A percentile compares a stretch with the other conserved stretches of the same genome.
These are phyloP conservation scores for Colletotrichum sp. DNA, from an alignment of 2,329 filamentous ascomycete genomes.

Conservation along the genomic window DNA sequence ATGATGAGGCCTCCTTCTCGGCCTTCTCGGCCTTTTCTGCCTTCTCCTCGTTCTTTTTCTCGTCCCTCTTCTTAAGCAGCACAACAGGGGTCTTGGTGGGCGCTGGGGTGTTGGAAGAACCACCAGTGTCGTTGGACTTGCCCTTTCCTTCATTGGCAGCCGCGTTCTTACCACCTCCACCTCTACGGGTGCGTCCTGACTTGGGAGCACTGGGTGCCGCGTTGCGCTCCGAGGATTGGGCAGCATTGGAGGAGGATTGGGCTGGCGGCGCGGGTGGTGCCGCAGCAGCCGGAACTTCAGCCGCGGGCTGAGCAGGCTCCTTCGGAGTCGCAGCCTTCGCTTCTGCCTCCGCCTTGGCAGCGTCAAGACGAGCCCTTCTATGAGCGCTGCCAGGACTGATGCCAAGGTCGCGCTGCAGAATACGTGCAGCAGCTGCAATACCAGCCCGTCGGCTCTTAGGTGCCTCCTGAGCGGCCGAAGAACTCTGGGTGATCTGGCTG, in stretches of 20 bases:
- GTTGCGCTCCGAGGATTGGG: constrained; percentile 6
- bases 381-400: constrained; percentile 68
- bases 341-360: constrained; percentile 59
- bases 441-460: constrained; percentile 63
- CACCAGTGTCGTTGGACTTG: constrained; percentile 36
- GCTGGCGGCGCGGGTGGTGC: constrained; percentile 6
- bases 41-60: constrained; percentile 22
- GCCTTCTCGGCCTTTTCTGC: constrained; percentile 3
- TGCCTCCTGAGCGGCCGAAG: constrained; percentile 35
- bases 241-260: background rate
- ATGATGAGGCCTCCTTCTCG: constrained; percentile 14
- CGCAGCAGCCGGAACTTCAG: constrained; percentile 26
- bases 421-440: constrained; percentile 68
- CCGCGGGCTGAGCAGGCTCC: constrained; percentile 25
- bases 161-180: constrained; percentile 40
- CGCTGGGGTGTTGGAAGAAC: constrained; percentile 27
- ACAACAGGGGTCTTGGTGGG: constrained; percentile 38
- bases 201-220: constrained; percentile 15
- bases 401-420: constrained; percentile 70
- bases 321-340: constrained; percentile 42
- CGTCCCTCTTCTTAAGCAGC: constrained; percentile 46
- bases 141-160: constrained; percentile 36
- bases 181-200: constrained; percentile 23
- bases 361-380: constrained; percentile 63
- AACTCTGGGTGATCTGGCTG: constrained; percentile 40